phyloP scores from a whole-genome alignment of 768 basidiomycete genomes.

The Lanmaoa pseudosensibilis region DNA sequence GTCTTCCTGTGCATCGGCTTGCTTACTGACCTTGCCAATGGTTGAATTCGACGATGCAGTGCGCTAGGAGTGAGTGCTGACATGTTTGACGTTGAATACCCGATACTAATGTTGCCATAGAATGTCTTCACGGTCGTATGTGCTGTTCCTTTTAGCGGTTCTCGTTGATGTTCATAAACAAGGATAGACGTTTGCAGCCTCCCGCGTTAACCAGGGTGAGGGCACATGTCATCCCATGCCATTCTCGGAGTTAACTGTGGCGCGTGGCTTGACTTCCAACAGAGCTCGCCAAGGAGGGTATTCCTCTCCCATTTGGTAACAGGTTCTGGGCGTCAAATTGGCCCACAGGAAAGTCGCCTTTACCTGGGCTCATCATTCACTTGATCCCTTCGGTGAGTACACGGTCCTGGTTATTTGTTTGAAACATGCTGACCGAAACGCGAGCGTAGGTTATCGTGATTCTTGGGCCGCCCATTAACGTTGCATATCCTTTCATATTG shows the following conservation, averaged over 20 bases:
- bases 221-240: neutral
- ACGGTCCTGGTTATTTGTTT: neutral
- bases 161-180: neutral
- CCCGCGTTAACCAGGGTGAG: conserved; percentile 54
- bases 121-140: conserved; percentile 36
- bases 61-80: conserved; percentile 35
- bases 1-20: neutral
- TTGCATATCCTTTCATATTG: conserved; percentile 62
- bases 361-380: conserved; percentile 56
- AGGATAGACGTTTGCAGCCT: conserved; percentile 48
- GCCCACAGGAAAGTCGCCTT: conserved; percentile 56
- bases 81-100: neutral
- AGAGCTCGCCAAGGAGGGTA: conserved; percentile 63
- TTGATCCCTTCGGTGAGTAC: conserved; percentile 48
- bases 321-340: conserved; percentile 63
- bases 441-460: conserved; percentile 49
- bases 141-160: neutral
- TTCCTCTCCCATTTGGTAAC: conserved; percentile 60
- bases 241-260: neutral
- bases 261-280: neutral
- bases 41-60: conserved; percentile 19
- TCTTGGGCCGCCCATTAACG: conserved; percentile 49
- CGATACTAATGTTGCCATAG: conserved; percentile 12
- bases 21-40: neutral
- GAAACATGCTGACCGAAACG: neutral